phyloP scores from a whole-genome alignment of 495 filamentous ascomycete genomes.

The Lasiosphaeris hirsuta region DNA sequence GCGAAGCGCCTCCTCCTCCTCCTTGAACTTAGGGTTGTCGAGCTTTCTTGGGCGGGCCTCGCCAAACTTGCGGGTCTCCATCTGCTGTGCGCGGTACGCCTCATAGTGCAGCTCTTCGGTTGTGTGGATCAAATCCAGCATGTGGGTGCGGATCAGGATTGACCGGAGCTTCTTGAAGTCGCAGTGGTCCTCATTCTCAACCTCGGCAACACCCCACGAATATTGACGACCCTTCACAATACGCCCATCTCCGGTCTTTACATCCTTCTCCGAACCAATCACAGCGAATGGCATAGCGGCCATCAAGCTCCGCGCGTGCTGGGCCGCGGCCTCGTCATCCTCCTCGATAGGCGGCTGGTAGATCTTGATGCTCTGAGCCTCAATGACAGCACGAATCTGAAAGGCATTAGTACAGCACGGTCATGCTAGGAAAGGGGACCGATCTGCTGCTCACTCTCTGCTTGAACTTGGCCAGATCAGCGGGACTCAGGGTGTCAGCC shows the following conservation, averaged over 20 bases:
- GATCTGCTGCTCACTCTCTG: constrained; percentile 59
- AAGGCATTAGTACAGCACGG: constrained; percentile 24
- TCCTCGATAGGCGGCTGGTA: constrained; percentile 97
- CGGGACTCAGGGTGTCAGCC: constrained; percentile 93
- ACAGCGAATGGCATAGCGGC: constrained; percentile 98
- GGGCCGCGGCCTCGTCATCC: constrained; percentile 91
- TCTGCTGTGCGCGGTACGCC: constrained; percentile 96
- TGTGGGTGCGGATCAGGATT: constrained; percentile 99
- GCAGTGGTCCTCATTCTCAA: constrained; percentile 99
- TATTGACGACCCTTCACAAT: constrained; percentile 99
- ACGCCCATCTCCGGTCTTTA: constrained; percentile 90
- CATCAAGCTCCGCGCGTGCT: constrained; percentile 90
- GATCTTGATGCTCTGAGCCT: constrained; percentile 98
- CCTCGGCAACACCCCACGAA: constrained; percentile 97
- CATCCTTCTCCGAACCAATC: constrained; percentile 98
- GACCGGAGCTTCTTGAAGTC: constrained; percentile 99
- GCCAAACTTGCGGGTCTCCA: constrained; percentile 99
- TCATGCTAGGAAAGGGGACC: not conserved
- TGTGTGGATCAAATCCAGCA: constrained; percentile 99
- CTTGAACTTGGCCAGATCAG: constrained; percentile 90
- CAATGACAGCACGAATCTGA: constrained; percentile 90
- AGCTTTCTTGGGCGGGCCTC: constrained; percentile 95
- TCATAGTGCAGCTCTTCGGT: constrained; percentile 99
- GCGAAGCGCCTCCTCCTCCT: constrained; percentile 94
- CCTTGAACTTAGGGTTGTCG: constrained; percentile 99